Conservation (phyloP, 2,329 filamentous ascomycete species). For the Sodiomyces alkalinus region DNA sequence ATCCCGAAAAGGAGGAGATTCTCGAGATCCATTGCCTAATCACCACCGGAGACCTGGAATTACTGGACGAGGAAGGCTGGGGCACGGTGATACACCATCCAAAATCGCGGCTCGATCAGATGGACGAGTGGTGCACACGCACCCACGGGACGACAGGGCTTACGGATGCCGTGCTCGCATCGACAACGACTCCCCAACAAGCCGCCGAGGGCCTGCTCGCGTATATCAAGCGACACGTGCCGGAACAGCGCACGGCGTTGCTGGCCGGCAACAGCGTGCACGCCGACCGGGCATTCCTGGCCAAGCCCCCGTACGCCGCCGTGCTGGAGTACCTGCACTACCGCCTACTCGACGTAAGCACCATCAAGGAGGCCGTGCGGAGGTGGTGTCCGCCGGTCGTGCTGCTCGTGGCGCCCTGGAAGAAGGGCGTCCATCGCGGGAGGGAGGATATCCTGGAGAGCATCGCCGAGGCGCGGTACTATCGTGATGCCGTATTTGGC, state of each 20-base stretch:
- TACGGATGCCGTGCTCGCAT: conserved; percentile 59
- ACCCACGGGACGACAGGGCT: conserved; percentile 75
- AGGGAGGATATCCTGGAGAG: conserved; percentile 87
- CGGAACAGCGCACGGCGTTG: conserved; percentile 49
- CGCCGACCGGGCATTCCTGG: conserved; percentile 71
- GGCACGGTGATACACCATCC: conserved; percentile 66
- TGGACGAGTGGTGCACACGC: conserved; percentile 78
- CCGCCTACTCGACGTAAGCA: conserved; percentile 81
- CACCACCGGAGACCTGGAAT: conserved; percentile 62
- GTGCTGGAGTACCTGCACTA: conserved; percentile 73
- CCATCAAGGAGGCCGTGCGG: conserved; percentile 76
- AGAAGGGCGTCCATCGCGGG: conserved; percentile 68
- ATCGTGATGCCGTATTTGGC: conserved; percentile 54
- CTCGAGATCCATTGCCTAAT: conserved; percentile 88
- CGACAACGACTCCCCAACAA: conserved; percentile 52
- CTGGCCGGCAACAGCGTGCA: conserved; percentile 91
- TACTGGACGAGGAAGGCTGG: conserved; percentile 65
- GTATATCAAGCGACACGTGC: conserved; percentile 63
- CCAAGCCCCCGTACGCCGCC: conserved; percentile 54
- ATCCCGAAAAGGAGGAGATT: conserved; percentile 66
- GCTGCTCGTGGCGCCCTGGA: conserved; percentile 48
- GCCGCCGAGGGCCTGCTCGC: conserved; percentile 59
- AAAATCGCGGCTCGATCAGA: conserved; percentile 53
- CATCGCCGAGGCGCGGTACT: conserved; percentile 80
- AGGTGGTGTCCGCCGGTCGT: conserved; percentile 60